These are phyloP conservation scores for Phytopythium montanum DNA, from an alignment of 352 stramenopile species.

Conservation along the genomic window DNA sequence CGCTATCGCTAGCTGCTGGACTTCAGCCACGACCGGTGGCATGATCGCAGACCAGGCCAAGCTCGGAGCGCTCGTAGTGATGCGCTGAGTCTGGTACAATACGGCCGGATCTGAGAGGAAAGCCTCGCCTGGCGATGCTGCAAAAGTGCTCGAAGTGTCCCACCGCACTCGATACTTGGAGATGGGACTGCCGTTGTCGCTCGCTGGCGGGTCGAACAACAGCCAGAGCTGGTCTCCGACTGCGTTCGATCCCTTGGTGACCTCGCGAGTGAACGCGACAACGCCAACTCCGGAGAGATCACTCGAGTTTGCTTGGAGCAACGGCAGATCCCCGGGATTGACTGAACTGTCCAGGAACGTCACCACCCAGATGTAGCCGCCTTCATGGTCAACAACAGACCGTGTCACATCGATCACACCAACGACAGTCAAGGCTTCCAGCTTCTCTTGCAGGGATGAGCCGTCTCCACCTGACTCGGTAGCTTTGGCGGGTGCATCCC, in stretches of 20 bases:
- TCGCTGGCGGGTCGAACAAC: constrained; percentile 61
- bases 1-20: constrained; percentile 45
- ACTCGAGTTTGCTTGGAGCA: constrained; percentile 32
- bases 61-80: constrained; percentile 47
- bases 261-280: constrained; percentile 42
- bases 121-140: constrained; percentile 36
- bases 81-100: constrained; percentile 48
- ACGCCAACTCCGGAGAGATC: constrained; percentile 35
- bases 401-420: constrained; percentile 41
- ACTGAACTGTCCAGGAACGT: constrained; percentile 73
- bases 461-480: constrained; percentile 37
- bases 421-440: constrained; percentile 54
- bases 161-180: constrained; percentile 62
- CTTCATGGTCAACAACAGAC: constrained; percentile 39
- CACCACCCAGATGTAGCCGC: constrained; percentile 60
- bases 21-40: constrained; percentile 22
- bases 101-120: constrained; percentile 46
- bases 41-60: constrained; percentile 54
- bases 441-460: constrained; percentile 68
- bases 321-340: constrained; percentile 56
- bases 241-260: constrained; percentile 64
- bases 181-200: constrained; percentile 63
- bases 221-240: constrained; percentile 73
- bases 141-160: constrained; percentile 58
- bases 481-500: constrained; percentile 37